Evolutionary conservation across 2,329 filamentous ascomycete genomes (phyloP).

Genomic region (Aspergillus sp.): DNA sequence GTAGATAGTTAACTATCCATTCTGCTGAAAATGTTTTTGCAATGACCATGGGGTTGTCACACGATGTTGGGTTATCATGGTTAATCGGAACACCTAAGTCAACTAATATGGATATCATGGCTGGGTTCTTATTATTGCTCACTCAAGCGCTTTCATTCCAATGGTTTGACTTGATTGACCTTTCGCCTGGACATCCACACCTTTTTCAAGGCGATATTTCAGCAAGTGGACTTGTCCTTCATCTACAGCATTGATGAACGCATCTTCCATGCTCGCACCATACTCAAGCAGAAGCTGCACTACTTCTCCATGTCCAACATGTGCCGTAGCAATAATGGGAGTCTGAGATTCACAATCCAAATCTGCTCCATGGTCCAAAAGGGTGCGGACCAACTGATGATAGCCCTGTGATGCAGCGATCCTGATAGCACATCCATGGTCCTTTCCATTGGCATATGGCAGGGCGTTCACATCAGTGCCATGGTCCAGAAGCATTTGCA

Average conservation of each 20-base stretch:
- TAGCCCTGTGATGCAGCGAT: neutral
- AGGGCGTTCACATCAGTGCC: neutral
- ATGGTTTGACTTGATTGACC: neutral
- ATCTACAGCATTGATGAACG: neutral
- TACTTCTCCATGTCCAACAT: neutral
- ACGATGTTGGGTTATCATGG: neutral
- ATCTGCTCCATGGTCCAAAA: neutral
- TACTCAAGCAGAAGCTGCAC: neutral
- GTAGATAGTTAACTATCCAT: neutral
- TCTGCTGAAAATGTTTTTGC: neutral
- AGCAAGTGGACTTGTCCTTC: neutral
- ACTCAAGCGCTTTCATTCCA: neutral
- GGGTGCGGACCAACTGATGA: neutral
- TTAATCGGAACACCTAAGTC: neutral
- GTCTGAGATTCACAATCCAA: neutral
- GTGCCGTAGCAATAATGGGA: neutral
- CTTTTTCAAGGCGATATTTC: neutral
- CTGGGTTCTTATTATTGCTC: neutral
- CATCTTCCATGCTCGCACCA: neutral
- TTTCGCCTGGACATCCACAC: neutral
- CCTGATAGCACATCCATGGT: neutral
- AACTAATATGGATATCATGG: neutral
- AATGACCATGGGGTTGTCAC: neutral
- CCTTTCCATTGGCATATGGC: neutral
- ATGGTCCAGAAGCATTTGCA: neutral